phyloP scores from a whole-genome alignment of 495 filamentous ascomycete genomes.

The Tirmania nivea region DNA sequence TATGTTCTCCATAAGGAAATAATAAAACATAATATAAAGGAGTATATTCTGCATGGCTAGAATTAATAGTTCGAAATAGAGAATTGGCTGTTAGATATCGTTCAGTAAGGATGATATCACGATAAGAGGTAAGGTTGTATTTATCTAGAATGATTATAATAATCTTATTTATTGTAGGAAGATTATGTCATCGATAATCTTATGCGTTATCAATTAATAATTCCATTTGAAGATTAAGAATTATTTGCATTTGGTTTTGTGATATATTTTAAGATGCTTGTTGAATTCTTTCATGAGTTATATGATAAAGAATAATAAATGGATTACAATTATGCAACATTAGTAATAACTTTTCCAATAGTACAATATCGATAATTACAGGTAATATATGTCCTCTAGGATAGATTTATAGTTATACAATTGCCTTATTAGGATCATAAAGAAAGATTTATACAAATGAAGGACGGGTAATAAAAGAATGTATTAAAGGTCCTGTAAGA shows the following conservation, averaged over 20 bases:
- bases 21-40: slow-evolving; percentile 10
- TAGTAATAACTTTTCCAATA: too few species aligned
- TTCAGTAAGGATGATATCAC: not conserved
- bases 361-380: not conserved
- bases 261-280: not conserved
- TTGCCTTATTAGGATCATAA: too few species aligned
- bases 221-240: not conserved
- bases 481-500: too few species aligned
- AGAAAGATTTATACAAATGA: too few species aligned
- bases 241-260: too few species aligned
- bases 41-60: slow-evolving; percentile 7
- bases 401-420: not conserved
- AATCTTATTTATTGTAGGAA: too few species aligned
- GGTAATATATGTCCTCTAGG: too few species aligned
- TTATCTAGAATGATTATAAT: slow-evolving; percentile 1
- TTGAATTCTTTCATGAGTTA: not conserved
- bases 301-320: not conserved
- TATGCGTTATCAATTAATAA: not conserved
- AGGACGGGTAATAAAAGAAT: too few species aligned
- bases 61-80: not conserved
- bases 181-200: not conserved
- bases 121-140: not conserved
- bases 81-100: not conserved
- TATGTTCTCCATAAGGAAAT: too few species aligned
- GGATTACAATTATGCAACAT: too few species aligned